Conservation (phyloP, 306 rosid species). For the Lathyrus aphaca region DNA sequence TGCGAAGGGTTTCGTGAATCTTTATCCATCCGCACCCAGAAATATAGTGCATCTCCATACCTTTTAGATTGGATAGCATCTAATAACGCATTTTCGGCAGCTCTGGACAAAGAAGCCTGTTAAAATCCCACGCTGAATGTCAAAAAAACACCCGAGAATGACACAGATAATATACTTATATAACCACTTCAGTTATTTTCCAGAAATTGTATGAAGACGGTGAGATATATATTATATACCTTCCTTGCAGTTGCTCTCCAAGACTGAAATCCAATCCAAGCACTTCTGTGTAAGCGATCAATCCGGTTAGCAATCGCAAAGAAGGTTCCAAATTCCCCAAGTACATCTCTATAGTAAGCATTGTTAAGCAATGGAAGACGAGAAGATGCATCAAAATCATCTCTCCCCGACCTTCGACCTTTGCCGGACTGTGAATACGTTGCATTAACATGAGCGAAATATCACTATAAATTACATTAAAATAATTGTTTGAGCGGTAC, state of each 20-base stretch:
- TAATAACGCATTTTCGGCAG: slow-evolving; percentile 77
- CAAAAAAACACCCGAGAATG: slow-evolving; percentile 16
- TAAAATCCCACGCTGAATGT: slow-evolving; percentile 40
- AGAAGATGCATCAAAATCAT: slow-evolving; percentile 89
- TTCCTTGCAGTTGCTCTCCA: slow-evolving; percentile 98
- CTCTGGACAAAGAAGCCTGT: slow-evolving; percentile 81
- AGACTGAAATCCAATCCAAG: slow-evolving; percentile 98
- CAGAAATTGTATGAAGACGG: neutral
- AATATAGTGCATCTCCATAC: slow-evolving; percentile 89
- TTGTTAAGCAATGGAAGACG: slow-evolving; percentile 81
- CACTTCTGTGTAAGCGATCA: slow-evolving; percentile 91
- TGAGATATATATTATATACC: slow-evolving; percentile 52
- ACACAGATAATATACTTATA: neutral
- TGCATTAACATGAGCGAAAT: neutral
- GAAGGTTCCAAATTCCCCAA: slow-evolving; percentile 88
- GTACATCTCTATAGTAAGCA: slow-evolving; percentile 81
- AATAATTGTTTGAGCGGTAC: neutral
- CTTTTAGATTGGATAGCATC: slow-evolving; percentile 64
- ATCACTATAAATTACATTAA: slow-evolving; percentile 2
- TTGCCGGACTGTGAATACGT: slow-evolving; percentile 64
- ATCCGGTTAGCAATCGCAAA: slow-evolving; percentile 85
- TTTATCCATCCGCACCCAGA: slow-evolving; percentile 88
- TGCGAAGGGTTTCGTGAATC: slow-evolving; percentile 67
- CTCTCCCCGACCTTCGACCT: slow-evolving; percentile 79
- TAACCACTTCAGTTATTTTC: slow-evolving; percentile 20